These are phyloP conservation scores for Astathelohania contejeani DNA, from an alignment of 371 early-diverging fungal genomes.

Conservation along the genomic window DNA sequence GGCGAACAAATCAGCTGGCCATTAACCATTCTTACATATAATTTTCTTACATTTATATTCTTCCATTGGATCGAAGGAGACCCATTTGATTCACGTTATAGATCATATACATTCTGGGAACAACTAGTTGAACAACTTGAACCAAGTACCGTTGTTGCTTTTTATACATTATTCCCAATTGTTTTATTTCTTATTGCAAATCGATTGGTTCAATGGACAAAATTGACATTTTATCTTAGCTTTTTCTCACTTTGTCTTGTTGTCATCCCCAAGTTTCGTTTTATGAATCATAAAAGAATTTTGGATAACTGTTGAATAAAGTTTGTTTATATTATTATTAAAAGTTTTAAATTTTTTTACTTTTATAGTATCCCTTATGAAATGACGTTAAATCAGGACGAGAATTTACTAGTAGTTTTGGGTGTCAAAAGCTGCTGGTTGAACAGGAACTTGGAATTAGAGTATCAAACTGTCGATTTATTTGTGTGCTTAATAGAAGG, in stretches of 20 bases:
- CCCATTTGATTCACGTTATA: conserved; percentile 50
- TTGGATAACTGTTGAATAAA: conserved; percentile 37
- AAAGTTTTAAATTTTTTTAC: too few relatives aligned
- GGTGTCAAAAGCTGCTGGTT: too few relatives aligned
- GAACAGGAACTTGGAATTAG: too few relatives aligned
- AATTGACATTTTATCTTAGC: conserved; percentile 27
- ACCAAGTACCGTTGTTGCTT: conserved; percentile 37
- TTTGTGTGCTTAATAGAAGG: too few relatives aligned
- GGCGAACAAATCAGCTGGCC: conserved; percentile 29
- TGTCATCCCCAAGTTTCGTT: conserved; percentile 48
- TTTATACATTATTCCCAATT: conserved; percentile 48
- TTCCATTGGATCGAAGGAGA: conserved; percentile 53
- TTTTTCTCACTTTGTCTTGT: conserved; percentile 45
- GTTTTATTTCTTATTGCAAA: conserved; percentile 43
- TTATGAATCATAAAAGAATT: conserved; percentile 48
- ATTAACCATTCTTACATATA: conserved; percentile 45
- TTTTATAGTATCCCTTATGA: too few relatives aligned
- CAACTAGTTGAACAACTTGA: conserved; percentile 51
- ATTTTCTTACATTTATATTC: conserved; percentile 51
- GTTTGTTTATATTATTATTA: conserved; percentile 14
- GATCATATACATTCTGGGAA: conserved; percentile 52
- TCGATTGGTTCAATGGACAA: conserved; percentile 45
- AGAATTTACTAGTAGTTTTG: too few relatives aligned
- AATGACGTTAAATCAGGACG: too few relatives aligned
- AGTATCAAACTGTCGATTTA: too few relatives aligned